phyloP scores from a whole-genome alignment of 1,284 basidiomycete species.

The Veloporphyrellus conicus region DNA sequence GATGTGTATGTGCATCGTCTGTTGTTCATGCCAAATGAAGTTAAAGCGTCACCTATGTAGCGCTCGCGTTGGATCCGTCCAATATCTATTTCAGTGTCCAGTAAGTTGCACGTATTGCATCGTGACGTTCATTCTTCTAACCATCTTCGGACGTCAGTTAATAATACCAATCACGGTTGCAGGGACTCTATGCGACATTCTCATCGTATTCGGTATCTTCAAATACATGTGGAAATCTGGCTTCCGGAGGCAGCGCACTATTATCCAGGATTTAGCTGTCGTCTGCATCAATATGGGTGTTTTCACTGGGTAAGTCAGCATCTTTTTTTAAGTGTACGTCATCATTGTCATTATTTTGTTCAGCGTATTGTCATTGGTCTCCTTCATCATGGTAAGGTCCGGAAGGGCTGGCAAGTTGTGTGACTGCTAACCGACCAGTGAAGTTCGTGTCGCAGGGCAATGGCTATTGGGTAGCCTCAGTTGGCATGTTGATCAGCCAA shows the following conservation, averaged over 20 bases:
- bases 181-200: conserved; percentile 5
- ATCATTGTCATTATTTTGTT: background rate
- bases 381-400: conserved; percentile 1
- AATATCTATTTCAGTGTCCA: conserved; percentile 8
- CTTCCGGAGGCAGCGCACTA: background rate
- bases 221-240: conserved; percentile 13
- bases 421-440: background rate
- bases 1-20: conserved; percentile 5
- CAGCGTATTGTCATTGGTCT: background rate
- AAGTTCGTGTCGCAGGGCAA: conserved; percentile 6
- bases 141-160: background rate
- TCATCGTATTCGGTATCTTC: conserved; percentile 5
- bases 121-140: background rate
- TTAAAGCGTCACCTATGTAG: conserved; percentile 2
- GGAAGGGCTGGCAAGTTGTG: too few species aligned
- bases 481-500: conserved; percentile 3
- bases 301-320: background rate
- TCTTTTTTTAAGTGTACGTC: too few species aligned
- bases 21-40: background rate
- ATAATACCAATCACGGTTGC: background rate
- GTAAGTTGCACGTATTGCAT: conserved; percentile 1
- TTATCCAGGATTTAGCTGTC: conserved; percentile 7
- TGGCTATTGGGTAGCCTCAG: conserved; percentile 4
- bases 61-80: conserved; percentile 3
- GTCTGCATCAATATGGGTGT: conserved; percentile 1